These are phyloP conservation scores for Globisporangium lucens DNA, from an alignment of 352 stramenopile genomes.

Conservation along the genomic window DNA sequence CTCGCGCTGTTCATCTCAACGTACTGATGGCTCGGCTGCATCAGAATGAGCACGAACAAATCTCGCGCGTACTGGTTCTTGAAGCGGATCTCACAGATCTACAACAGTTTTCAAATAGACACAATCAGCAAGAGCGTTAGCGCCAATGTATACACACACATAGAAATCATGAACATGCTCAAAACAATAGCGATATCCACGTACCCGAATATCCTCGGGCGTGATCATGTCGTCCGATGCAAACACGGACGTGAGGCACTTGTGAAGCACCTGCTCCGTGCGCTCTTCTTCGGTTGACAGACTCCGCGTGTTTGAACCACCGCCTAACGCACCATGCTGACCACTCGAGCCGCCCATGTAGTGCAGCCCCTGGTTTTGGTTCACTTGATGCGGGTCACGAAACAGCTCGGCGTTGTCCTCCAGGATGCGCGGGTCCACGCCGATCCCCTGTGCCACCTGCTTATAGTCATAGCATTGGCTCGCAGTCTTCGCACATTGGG, in stretches of 20 bases:
- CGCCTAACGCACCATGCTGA: slow-evolving; percentile 14
- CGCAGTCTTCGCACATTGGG: slow-evolving; percentile 12
- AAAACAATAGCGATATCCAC: slow-evolving; percentile 4
- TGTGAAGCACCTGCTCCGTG: slow-evolving; percentile 79
- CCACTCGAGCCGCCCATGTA: slow-evolving; percentile 13
- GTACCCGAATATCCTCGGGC: slow-evolving; percentile 49
- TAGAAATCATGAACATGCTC: neutral
- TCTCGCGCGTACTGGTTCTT: slow-evolving; percentile 71
- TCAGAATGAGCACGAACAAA: slow-evolving; percentile 83
- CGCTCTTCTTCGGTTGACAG: slow-evolving; percentile 72
- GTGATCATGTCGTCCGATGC: slow-evolving; percentile 69
- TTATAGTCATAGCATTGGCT: slow-evolving; percentile 14
- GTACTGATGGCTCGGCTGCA: slow-evolving; percentile 80
- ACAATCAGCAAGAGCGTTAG: neutral
- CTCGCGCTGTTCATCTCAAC: slow-evolving; percentile 37
- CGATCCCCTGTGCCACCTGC: slow-evolving; percentile 31
- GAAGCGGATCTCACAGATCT: slow-evolving; percentile 63
- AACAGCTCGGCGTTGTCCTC: slow-evolving; percentile 37
- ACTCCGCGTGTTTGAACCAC: slow-evolving; percentile 19
- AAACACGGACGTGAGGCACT: slow-evolving; percentile 78
- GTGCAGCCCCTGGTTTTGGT: slow-evolving; percentile 33
- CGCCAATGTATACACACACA: neutral
- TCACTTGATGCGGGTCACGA: slow-evolving; percentile 37
- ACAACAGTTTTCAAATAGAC: neutral
- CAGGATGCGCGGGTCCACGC: slow-evolving; percentile 34